Base-by-base conservation (phyloP, 495 filamentous ascomycete species). In the Xylaria venustula region DNA sequence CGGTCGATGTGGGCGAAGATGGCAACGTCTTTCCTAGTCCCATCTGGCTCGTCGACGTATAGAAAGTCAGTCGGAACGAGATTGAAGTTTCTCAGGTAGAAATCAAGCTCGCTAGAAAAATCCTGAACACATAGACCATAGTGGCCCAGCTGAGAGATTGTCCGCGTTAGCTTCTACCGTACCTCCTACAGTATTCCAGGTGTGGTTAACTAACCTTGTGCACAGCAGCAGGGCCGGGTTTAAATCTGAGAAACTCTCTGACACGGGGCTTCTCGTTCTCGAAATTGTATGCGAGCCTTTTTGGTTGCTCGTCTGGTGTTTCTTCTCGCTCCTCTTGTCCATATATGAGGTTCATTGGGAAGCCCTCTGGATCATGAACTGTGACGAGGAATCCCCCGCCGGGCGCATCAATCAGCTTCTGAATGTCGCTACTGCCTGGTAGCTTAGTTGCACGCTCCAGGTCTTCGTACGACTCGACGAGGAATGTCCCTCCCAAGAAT, bases 61-160 rank as follows among this genome's bases (percentile, higher is more conserved):
- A 82, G 69, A 44, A 68, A 45, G 55, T 72, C 72, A 30, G 58
- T 66, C 7, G 83, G 83, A 17, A 80, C 79, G 42, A 87, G 60
- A 67, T 87, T 88, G 79, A 88, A 87, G 26, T 73, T 81, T 1
- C 45, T 62, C 0, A 81, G 85, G 64, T 86, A 89, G 72, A 81
- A 89, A 2, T 75, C 53, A 17, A 83, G 53, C 15, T 79, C 67
- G 5, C 63, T 62, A 2, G 76, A 64, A 60, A 84, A 87, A 20
- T 83, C 64, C 45, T 72, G 67, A 1, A 82, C 80, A 62, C 76
- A 80, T n/a, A 81, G 58, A 0, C 85, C 86, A 51, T 79, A 87
- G 61, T 88, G 85, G 2, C 85, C 86, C 15, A 88, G 75, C 73
- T 60, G 2, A 23, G 11, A 8, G 7, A 5, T 7, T 1, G 15